Evolutionary conservation across 2,329 filamentous ascomycete species (phyloP), one percentile per base, ranked within the genome.

Genomic region (Aureobasidium melanogenum): DNA sequence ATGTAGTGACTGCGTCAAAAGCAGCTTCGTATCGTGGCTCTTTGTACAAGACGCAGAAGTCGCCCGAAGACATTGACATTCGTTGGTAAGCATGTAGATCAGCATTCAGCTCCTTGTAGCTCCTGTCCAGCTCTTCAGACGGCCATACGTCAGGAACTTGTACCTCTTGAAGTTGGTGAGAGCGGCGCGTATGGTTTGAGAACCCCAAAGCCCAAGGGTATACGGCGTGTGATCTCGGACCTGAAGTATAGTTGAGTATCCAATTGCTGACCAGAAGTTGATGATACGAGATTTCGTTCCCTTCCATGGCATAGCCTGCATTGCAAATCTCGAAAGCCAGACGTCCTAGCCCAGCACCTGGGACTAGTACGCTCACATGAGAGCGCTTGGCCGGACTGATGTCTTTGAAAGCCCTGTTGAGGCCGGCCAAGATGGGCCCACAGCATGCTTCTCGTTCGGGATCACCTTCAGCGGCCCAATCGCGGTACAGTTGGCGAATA

Each of bases 211-310:
- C 84, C 83, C 93, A 99, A 0, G 94, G 94, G 69, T 88, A 89
- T 56, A 99, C 80, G 9, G 79, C 84, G 73, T 91, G 90, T 64
- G 88, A 80, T 17, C 80, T 80, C 0, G 82, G 82, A 1, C 73
- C 70, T 0, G 77, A 68, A 5, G 86, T 89, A 67, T 80, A 81
- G 72, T 93, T 92, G 51, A 92, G 82, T 17, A 92, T 82, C 70
- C 89, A 84, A 64, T 82, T 83, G 62, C 89, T 95, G 1, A 91
- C 91, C 62, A 97, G 80, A n/a, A 99, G 83, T 72, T 96, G 91
- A 73, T 99, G 94, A 70, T 96, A 97, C 2, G 92, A 97, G 64
- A 97, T 96, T 75, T 99, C 78, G 70, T 97, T 97, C 30, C 93
- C 93, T 73, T 97, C 91, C 0, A 85, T 83, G 12, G 82, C 77